A percentile compares a stretch with the other conserved stretches of the same genome.
Conservation (phyloP, 768 basidiomycete species). For the Boletus pseudo-olivaceus region DNA sequence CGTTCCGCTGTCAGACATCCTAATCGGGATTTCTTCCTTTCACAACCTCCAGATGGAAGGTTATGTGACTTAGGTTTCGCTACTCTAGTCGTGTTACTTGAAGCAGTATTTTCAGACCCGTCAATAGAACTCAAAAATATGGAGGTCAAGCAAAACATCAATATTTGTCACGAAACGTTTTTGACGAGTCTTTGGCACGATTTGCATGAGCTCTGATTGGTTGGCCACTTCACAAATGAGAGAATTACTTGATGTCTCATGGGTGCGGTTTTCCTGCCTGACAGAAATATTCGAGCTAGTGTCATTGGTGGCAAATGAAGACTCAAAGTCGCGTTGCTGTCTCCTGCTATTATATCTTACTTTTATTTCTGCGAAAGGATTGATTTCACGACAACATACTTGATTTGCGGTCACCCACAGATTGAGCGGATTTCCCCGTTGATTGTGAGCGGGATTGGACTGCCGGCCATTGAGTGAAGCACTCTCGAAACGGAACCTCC, state of each 20-base stretch:
- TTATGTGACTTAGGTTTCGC: conserved; percentile 10
- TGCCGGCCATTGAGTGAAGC: background rate
- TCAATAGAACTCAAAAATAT: background rate
- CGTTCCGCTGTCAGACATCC: conserved; percentile 65
- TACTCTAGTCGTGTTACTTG: background rate
- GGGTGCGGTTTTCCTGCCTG: too few relatives aligned
- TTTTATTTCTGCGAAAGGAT: background rate
- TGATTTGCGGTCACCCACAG: background rate
- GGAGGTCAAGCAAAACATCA: too few relatives aligned
- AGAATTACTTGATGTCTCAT: too few relatives aligned
- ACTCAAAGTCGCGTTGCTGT: background rate
- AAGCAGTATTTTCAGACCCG: too few relatives aligned
- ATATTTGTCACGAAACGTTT: too few relatives aligned
- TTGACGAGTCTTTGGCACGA: too few relatives aligned
- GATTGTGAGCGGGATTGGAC: background rate
- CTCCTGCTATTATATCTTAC: background rate
- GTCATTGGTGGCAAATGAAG: background rate
- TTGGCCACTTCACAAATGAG: background rate
- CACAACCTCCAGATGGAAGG: background rate
- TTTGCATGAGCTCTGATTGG: background rate
- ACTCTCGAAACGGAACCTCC: too few relatives aligned
- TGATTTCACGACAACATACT: background rate
- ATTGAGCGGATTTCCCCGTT: background rate
- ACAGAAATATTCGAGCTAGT: background rate
- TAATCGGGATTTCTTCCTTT: background rate